These are phyloP conservation scores for Alternaria arbusti DNA, from an alignment of 2,329 filamentous ascomycete genomes.

Conservation along the genomic window DNA sequence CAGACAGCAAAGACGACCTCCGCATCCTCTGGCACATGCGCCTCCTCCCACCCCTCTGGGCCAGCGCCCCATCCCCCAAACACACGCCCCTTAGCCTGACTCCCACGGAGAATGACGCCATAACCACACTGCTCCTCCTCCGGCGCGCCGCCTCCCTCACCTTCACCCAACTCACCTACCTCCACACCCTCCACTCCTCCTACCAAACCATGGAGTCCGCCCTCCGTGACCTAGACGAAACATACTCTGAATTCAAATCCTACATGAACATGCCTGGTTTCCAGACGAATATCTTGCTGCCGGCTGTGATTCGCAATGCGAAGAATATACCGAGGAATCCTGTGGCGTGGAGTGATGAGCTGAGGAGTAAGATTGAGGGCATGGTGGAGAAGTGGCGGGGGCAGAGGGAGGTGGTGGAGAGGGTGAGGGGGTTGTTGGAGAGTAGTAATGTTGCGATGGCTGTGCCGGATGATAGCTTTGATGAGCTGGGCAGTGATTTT, in stretches of 20 bases:
- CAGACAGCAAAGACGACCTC: conserved; percentile 13
- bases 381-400: conserved; percentile 31
- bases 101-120: conserved; percentile 26
- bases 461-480: conserved; percentile 36
- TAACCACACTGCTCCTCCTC: conserved; percentile 24
- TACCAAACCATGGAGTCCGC: conserved; percentile 23
- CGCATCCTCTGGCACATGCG: conserved; percentile 32
- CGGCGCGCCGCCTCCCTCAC: conserved; percentile 33
- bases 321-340: conserved; percentile 22
- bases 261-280: conserved; percentile 18
- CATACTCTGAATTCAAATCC: conserved; percentile 19
- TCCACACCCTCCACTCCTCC: conserved; percentile 27
- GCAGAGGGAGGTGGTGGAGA: conserved; percentile 23
- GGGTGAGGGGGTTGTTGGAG: conserved; percentile 23
- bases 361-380: conserved; percentile 13
- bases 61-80: conserved; percentile 12
- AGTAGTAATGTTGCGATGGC: conserved; percentile 27
- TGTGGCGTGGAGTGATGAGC: conserved; percentile 32
- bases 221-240: conserved; percentile 8
- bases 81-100: conserved; percentile 13
- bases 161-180: conserved; percentile 15
- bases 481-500: conserved; percentile 24
- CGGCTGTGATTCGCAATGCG: neutral
- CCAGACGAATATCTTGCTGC: conserved; percentile 1
- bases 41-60: conserved; percentile 30